phyloP scores from a whole-genome alignment of 202 grass and related monocot species.

The Panicum virgatum region DNA sequence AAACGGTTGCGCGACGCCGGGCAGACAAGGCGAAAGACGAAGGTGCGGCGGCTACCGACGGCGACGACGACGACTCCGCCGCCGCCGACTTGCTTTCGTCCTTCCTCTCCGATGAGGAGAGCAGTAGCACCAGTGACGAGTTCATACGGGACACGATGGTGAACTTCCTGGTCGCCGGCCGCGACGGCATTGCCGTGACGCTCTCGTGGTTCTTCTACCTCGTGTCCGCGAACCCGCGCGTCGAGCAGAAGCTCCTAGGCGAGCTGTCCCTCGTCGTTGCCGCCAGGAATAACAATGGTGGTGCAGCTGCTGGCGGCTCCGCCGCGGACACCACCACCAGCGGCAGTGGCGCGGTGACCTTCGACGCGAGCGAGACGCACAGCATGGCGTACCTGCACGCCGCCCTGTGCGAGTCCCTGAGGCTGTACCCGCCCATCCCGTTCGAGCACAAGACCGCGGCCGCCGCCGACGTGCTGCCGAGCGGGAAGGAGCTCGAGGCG shows the following conservation, averaged over 20 bases:
- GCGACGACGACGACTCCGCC: too few relatives aligned
- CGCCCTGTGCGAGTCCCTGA: slow-evolving; percentile 51
- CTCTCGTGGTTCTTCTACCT: slow-evolving; percentile 87
- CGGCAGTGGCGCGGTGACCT: slow-evolving; percentile 23
- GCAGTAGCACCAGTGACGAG: slow-evolving; percentile 12
- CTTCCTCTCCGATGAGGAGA: slow-evolving; percentile 45
- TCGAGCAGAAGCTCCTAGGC: slow-evolving; percentile 54
- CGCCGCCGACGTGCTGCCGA: slow-evolving; percentile 54
- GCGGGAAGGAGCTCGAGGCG: slow-evolving; percentile 43
- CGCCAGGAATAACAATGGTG: neutral
- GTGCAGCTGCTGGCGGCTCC: neutral
- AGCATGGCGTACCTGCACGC: slow-evolving; percentile 65
- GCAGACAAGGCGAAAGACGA: neutral
- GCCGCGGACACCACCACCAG: too few relatives aligned
- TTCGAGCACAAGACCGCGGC: slow-evolving; percentile 55
- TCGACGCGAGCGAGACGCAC: slow-evolving; percentile 45
- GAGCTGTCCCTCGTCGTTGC: slow-evolving; percentile 45
- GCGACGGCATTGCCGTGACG: slow-evolving; percentile 62
- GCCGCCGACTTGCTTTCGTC: slow-evolving; percentile 60
- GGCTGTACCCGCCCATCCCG: slow-evolving; percentile 66
- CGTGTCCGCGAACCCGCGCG: slow-evolving; percentile 49
- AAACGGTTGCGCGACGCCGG: slow-evolving; percentile 37
- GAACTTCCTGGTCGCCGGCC: slow-evolving; percentile 67
- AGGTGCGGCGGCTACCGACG: too few relatives aligned
- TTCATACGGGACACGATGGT: slow-evolving; percentile 67